Evolutionary conservation across 768 basidiomycete species (phyloP).

Genomic region (Trametes cubensis): DNA sequence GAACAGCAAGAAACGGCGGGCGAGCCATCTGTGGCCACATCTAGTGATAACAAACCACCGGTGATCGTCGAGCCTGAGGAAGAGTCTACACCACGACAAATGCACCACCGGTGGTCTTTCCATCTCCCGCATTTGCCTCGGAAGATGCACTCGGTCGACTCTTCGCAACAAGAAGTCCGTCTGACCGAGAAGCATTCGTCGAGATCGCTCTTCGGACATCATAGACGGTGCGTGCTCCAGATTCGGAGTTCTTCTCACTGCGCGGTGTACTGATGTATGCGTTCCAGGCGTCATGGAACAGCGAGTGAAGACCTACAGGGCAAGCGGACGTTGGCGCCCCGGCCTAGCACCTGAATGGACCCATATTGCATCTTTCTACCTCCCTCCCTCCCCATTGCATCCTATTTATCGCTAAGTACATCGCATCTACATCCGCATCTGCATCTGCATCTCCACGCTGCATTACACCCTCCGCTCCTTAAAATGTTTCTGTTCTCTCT

Average conservation of each 20-base stretch:
- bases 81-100: neutral
- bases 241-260: neutral
- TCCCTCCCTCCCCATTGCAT: neutral
- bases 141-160: neutral
- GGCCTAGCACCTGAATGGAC: neutral
- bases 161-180: neutral
- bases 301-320: slow-evolving; percentile 9
- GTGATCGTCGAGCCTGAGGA: neutral
- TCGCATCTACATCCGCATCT: neutral
- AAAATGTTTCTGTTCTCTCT: neutral
- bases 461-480: slow-evolving; percentile 1
- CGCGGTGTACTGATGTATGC: neutral
- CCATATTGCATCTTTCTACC: too few species aligned
- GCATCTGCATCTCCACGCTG: neutral
- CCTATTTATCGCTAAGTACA: slow-evolving; percentile 5
- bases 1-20: neutral
- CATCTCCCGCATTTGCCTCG: slow-evolving; percentile 5
- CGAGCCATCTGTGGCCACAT: neutral
- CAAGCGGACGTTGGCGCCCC: slow-evolving; percentile 2
- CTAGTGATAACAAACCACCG: neutral
- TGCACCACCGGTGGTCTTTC: slow-evolving; percentile 19
- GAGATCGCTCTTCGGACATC: slow-evolving; percentile 12
- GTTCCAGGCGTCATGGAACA: slow-evolving; percentile 3
- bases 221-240: slow-evolving; percentile 10
- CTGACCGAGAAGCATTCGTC: neutral